Conservation (phyloP, 2,329 filamentous ascomycete species). For the Pleurostoma richardsiae region DNA sequence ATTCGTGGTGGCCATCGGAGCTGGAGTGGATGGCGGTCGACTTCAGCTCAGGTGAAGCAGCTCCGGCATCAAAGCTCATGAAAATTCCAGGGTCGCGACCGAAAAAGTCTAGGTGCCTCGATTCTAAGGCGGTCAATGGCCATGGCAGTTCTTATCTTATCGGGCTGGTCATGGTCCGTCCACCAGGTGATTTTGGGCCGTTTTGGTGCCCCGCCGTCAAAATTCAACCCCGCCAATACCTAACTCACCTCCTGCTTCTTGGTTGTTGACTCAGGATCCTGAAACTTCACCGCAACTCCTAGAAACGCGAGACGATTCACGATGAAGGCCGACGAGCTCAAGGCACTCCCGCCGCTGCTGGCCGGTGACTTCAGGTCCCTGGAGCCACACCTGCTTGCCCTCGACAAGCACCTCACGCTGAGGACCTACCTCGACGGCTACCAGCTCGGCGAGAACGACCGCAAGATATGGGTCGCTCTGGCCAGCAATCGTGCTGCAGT, state of each 20-base stretch:
- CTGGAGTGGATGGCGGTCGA: slow-evolving; percentile 10
- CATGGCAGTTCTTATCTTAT: slow-evolving; percentile 9
- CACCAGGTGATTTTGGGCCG: not conserved
- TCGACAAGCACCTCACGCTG: slow-evolving; percentile 84
- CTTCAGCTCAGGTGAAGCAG: no score
- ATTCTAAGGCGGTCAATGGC: slow-evolving; percentile 1
- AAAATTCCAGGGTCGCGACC: no score
- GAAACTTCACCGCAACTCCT: no score
- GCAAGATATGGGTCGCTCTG: slow-evolving; percentile 77
- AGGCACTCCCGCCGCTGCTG: slow-evolving; percentile 44
- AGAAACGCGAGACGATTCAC: slow-evolving; percentile 12
- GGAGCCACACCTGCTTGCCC: slow-evolving; percentile 66
- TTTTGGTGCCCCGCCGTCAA: not conserved
- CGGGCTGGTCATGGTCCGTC: not conserved
- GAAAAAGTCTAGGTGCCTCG: slow-evolving; percentile 2
- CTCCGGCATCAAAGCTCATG: no score
- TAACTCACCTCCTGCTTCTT: slow-evolving; percentile 2
- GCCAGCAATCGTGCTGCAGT: slow-evolving; percentile 80
- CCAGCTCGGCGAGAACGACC: slow-evolving; percentile 69
- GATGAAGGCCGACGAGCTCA: slow-evolving; percentile 55
- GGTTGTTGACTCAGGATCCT: slow-evolving; percentile 6
- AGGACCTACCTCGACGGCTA: slow-evolving; percentile 85
- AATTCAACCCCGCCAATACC: slow-evolving; percentile 12
- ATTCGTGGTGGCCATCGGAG: slow-evolving; percentile 44
- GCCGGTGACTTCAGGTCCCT: slow-evolving; percentile 75